A percentile compares a stretch with the other conserved stretches of the same genome.
phyloP scores from a whole-genome alignment of 257 asterid genomes.

The Scutellaria baicalensis region DNA sequence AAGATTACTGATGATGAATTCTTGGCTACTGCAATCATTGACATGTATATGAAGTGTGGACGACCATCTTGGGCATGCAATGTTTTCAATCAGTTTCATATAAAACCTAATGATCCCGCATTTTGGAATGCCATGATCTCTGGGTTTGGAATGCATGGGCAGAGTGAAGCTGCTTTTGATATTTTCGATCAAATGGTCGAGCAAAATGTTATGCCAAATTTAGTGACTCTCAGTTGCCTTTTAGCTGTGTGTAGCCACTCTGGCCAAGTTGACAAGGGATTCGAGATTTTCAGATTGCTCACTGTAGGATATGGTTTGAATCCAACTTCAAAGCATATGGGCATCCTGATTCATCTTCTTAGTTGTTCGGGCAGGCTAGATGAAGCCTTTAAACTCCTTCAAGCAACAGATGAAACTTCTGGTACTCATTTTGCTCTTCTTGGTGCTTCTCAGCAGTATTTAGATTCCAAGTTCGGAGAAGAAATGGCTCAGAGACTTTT shows the following conservation, averaged over 20 bases:
- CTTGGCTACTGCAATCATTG: slow-evolving; percentile 64
- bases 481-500: slow-evolving; percentile 52
- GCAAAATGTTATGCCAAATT: slow-evolving; percentile 56
- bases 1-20: slow-evolving; percentile 32
- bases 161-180: slow-evolving; percentile 52
- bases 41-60: slow-evolving; percentile 93
- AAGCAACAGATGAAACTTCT: slow-evolving; percentile 37
- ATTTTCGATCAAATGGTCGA: slow-evolving; percentile 53
- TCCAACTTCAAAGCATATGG: slow-evolving; percentile 62
- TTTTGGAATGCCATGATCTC: slow-evolving; percentile 94
- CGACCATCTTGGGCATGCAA: slow-evolving; percentile 31
- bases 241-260: slow-evolving; percentile 65
- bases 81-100: slow-evolving; percentile 40
- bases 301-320: slow-evolving; percentile 38
- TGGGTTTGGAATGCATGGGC: slow-evolving; percentile 76
- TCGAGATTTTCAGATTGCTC: slow-evolving; percentile 51
- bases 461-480: slow-evolving; percentile 50
- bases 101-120: slow-evolving; percentile 59
- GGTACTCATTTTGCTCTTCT: slow-evolving; percentile 52
- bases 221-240: slow-evolving; percentile 65
- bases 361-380: slow-evolving; percentile 66
- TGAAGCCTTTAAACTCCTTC: slow-evolving; percentile 66
- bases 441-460: slow-evolving; percentile 55
- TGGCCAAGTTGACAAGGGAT: slow-evolving; percentile 56
- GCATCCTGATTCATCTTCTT: slow-evolving; percentile 61